Evolutionary conservation across 164 flowering plant genomes (phyloP), one percentile per base, ranked within the genome.

Genomic region (Tetrastigma voinierianum): DNA sequence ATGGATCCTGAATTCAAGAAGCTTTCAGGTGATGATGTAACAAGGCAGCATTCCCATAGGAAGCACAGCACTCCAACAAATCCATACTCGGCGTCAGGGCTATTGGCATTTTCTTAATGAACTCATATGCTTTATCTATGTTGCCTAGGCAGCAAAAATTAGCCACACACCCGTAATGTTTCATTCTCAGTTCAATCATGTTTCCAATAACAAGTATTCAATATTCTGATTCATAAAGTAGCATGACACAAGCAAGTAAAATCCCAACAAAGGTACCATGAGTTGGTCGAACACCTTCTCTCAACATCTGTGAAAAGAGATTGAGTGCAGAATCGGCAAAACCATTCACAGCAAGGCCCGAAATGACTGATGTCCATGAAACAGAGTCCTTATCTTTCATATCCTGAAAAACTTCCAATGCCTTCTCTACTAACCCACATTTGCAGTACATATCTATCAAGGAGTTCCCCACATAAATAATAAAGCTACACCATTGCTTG

Each of bases 371-470:
- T 53, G 79, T 84, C 97, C 97, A 91, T 4, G 87, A 77, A n/a
- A 91, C 82, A 48, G 72, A 46, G 57, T 89, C 90, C 67, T 77
- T 89, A 66, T 64, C 73, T 67, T 64, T 71, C 87, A 87, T 86
- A 47, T 76, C 73, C 51, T 61, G 63, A 66, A 91, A 91, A 8
- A 91, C 86, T 62, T 74, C 66, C 54, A 81, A 13, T 45, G 93
- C 91, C 70, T 74, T 79, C 55, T 76, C 68, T 23, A 72, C 78
- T 25, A 64, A 69, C 52, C 91, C 97, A 61, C 93, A 91, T 75
- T 91, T 91, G 76, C 83, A 86, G 61, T 89, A 87, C 97, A 91
- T 84, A 65, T 91, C 89, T 40, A 89, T 83, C 53, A 91, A 71
- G 58, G 94, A 58, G 59, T 87, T 91, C 54, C 83, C 84, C 15